A percentile compares a stretch with the other conserved stretches of the same genome.
Conservation (phyloP, 2,329 filamentous ascomycete genomes). For the Aureobasidium lini region DNA sequence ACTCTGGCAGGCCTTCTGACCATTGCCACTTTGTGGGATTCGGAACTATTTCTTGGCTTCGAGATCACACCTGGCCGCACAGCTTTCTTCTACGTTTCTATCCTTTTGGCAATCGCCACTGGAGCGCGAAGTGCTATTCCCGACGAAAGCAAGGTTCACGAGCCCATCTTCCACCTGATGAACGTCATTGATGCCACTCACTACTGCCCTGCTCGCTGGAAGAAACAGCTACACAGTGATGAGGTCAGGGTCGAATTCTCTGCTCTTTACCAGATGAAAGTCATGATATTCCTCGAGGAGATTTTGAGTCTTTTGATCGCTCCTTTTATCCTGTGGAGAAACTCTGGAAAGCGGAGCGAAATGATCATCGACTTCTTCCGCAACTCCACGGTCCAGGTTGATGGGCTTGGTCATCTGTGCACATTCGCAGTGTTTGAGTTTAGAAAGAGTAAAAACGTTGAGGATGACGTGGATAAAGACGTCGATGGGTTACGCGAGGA, state of each 20-base stretch:
- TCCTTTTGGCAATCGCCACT: conserved; percentile 78
- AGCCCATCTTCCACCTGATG: conserved; percentile 80
- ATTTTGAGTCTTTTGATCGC: conserved; percentile 87
- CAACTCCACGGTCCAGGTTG: conserved; percentile 94
- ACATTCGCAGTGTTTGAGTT: conserved; percentile 98
- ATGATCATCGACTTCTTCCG: conserved; percentile 96
- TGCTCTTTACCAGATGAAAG: conserved; percentile 81
- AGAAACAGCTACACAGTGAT: conserved; percentile 80
- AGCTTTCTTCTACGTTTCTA: conserved; percentile 79
- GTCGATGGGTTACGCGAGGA: conserved; percentile 63
- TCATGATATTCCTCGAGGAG: conserved; percentile 87
- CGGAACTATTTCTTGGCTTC: conserved; percentile 83
- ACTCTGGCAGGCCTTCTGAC: conserved; percentile 80
- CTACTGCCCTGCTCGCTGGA: conserved; percentile 85
- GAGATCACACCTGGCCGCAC: conserved; percentile 85
- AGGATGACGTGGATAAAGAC: conserved; percentile 30
- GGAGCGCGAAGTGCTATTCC: conserved; percentile 75
- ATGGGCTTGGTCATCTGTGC: conserved; percentile 91
- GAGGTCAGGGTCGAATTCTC: conserved; percentile 90
- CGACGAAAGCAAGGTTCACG: conserved; percentile 78
- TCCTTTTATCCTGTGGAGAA: conserved; percentile 79
- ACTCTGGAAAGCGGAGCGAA: conserved; percentile 79
- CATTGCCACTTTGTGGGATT: conserved; percentile 76
- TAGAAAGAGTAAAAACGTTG: conserved; percentile 63
- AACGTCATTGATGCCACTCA: conserved; percentile 91